Percentiles rank a stretch among this genome's conserved stretches.
These are phyloP conservation scores for Colletotrichum spinosum DNA, from an alignment of 2,329 filamentous ascomycete species.

Conservation along the genomic window DNA sequence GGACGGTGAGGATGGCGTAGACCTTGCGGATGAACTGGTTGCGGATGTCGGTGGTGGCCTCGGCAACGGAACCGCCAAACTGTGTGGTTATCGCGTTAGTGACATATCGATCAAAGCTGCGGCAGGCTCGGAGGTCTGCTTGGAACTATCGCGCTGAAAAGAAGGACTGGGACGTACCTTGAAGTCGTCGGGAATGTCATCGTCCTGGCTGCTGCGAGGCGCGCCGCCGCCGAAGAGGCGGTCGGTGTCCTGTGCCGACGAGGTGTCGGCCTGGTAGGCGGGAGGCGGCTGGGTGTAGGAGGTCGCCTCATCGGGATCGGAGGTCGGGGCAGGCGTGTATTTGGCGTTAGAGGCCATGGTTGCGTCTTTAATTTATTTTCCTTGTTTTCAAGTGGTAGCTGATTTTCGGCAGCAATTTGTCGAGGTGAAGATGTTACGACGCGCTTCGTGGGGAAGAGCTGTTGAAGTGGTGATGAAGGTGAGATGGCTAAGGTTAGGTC, in stretches of 20 bases:
- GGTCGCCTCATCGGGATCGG: slow-evolving; percentile 84
- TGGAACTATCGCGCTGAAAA: neutral
- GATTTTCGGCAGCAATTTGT: neutral
- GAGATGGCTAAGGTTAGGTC: slow-evolving; percentile 2
- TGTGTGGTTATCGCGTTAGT: slow-evolving; percentile 48
- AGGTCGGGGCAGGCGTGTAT: slow-evolving; percentile 85
- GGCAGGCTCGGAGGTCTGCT: neutral
- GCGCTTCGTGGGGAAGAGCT: neutral
- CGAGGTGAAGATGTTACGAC: neutral
- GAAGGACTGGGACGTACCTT: slow-evolving; percentile 67
- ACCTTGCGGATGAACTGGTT: slow-evolving; percentile 98
- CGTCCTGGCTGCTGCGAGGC: slow-evolving; percentile 82
- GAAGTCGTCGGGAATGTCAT: slow-evolving; percentile 94
- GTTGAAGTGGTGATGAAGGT: slow-evolving; percentile 1
- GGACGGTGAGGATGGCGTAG: slow-evolving; percentile 96
- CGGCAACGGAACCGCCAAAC: slow-evolving; percentile 93
- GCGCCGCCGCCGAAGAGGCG: slow-evolving; percentile 74
- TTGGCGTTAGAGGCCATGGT: slow-evolving; percentile 81
- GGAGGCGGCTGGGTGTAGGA: slow-evolving; percentile 82
- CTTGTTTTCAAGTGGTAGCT: too few species aligned
- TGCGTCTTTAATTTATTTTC: too few species aligned
- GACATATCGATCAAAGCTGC: slow-evolving; percentile 15
- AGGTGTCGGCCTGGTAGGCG: slow-evolving; percentile 71
- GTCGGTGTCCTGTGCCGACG: slow-evolving; percentile 63
- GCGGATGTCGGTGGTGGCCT: slow-evolving; percentile 93